Conservation (phyloP, 2,329 filamentous ascomycete species). For the Fusarium proliferatum region DNA sequence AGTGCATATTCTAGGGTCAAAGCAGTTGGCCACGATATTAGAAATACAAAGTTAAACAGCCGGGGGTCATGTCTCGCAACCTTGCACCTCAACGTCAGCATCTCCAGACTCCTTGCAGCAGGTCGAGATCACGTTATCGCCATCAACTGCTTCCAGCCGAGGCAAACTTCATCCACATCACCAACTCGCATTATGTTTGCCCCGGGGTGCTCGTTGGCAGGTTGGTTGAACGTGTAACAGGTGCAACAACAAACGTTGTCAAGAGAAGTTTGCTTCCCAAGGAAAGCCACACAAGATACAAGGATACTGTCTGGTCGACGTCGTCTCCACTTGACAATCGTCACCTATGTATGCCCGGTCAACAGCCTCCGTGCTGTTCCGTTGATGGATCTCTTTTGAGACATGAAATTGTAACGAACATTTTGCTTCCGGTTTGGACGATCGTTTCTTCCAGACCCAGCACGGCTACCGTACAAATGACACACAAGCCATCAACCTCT, state of each 20-base stretch:
- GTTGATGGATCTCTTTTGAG: conserved; percentile 6
- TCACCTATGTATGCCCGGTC: conserved; percentile 4
- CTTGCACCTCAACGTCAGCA: conserved; percentile 11
- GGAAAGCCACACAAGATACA: conserved; percentile 24
- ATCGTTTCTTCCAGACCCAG: background rate
- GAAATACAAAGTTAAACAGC: background rate
- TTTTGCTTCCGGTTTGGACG: background rate
- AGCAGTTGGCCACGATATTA: background rate
- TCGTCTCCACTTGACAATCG: conserved; percentile 20
- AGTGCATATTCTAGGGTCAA: background rate
- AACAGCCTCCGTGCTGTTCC: conserved; percentile 29
- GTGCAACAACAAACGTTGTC: conserved; percentile 1
- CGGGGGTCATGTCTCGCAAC: conserved; percentile 12
- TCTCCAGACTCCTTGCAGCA: conserved; percentile 34
- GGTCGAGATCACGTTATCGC: conserved; percentile 41
- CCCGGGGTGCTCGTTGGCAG: conserved; percentile 16
- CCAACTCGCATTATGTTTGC: conserved; percentile 19
- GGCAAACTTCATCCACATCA: conserved; percentile 3
- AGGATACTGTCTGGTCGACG: conserved; percentile 19
- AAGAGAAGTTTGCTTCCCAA: conserved; percentile 27
- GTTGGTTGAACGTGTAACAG: conserved; percentile 17
- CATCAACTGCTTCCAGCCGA: conserved; percentile 15
- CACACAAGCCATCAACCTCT: background rate
- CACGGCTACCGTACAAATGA: background rate
- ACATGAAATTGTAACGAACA: background rate